Percentiles rank a stretch among this genome's conserved stretches.
Evolutionary conservation across 306 rosid species (phyloP).

Genomic region (Myrica gale): DNA sequence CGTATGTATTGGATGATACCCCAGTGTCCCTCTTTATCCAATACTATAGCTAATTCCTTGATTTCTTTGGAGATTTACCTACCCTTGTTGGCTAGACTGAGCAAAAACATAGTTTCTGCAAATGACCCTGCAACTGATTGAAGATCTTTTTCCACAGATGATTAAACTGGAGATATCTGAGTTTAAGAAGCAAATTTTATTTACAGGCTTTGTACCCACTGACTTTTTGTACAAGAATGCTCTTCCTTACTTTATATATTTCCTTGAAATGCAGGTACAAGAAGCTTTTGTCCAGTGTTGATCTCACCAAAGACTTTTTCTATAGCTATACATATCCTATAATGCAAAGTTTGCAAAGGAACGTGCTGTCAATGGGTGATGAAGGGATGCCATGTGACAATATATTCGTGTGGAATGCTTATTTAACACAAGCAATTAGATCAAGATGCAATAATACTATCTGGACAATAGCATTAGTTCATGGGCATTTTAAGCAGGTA

Average conservation of each 20-base stretch:
- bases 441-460: conserved; percentile 81
- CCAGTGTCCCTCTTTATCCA: neutral
- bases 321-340: conserved; percentile 92
- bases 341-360: conserved; percentile 93
- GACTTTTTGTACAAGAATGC: neutral
- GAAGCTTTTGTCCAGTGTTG: conserved; percentile 84
- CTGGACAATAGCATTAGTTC: conserved; percentile 97
- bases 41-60: neutral
- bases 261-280: conserved; percentile 62
- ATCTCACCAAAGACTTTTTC: conserved; percentile 95
- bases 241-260: conserved; percentile 6
- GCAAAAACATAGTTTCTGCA: neutral
- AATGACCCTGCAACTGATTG: neutral
- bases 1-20: neutral
- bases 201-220: neutral
- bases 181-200: neutral
- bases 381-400: conserved; percentile 78
- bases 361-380: conserved; percentile 46
- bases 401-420: conserved; percentile 95
- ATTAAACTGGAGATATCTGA: neutral
- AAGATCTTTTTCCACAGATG: too few relatives aligned
- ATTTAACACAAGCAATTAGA: conserved; percentile 78
- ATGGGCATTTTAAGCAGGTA: conserved; percentile 94
- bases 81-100: neutral
- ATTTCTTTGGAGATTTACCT: neutral